Percentiles rank a stretch among this genome's conserved stretches.
Evolutionary conservation across 495 filamentous ascomycete species (phyloP).

Genomic region (Penicillium argentinense): DNA sequence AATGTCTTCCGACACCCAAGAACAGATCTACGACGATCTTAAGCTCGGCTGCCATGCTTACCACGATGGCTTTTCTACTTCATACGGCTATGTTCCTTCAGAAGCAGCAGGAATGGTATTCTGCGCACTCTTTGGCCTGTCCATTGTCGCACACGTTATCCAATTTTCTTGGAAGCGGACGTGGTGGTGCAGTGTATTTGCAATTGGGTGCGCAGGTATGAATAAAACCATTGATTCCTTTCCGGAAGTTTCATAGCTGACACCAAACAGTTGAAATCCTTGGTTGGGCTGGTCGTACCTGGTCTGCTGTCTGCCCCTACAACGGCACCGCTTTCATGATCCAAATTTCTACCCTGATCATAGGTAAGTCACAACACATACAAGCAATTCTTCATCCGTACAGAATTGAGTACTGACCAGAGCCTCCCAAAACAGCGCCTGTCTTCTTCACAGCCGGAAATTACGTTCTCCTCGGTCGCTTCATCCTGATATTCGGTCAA

Average conservation of each 20-base stretch:
- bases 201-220: slow-evolving; percentile 44
- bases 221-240: not conserved
- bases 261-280: slow-evolving; percentile 43
- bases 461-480: slow-evolving; percentile 56
- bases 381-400: no score
- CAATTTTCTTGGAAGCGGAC: slow-evolving; percentile 45
- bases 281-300: slow-evolving; percentile 56
- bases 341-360: slow-evolving; percentile 48
- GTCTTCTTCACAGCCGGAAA: slow-evolving; percentile 59
- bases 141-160: slow-evolving; percentile 44
- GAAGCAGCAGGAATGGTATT: slow-evolving; percentile 54
- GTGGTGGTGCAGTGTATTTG: slow-evolving; percentile 51
- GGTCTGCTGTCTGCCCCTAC: slow-evolving; percentile 54
- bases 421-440: slow-evolving; percentile 32
- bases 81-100: slow-evolving; percentile 55
- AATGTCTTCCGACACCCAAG: not conserved
- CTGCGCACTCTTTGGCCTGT: slow-evolving; percentile 49
- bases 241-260: not conserved
- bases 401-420: not conserved
- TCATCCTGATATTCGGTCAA: slow-evolving; percentile 52
- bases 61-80: slow-evolving; percentile 18
- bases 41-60: slow-evolving; percentile 22
- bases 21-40: slow-evolving; percentile 1
- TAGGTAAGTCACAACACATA: slow-evolving; percentile 32
- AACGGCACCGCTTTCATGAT: slow-evolving; percentile 30